A percentile compares a stretch with the other conserved stretches of the same genome.
Conservation (phyloP, 1,284 basidiomycete species). For the Naganishia sp. region DNA sequence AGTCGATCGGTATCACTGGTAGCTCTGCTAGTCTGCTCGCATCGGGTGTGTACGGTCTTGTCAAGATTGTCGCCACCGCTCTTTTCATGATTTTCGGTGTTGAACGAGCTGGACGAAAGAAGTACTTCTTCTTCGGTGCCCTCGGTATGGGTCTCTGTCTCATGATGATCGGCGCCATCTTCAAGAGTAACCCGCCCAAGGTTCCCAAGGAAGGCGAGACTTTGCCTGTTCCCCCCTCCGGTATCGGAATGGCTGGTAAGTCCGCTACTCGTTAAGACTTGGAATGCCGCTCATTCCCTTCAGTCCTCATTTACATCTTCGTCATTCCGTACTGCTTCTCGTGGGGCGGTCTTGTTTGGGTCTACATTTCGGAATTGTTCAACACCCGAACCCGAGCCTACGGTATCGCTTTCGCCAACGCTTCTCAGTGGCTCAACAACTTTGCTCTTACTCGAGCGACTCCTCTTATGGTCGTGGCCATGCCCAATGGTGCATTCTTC, state of each 20-base stretch:
- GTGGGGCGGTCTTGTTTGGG: conserved; percentile 40
- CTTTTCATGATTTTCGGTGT: conserved; percentile 65
- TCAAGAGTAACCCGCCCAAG: conserved; percentile 66
- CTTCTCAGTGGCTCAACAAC: conserved; percentile 78
- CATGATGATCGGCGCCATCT: conserved; percentile 69
- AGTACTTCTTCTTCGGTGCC: conserved; percentile 54
- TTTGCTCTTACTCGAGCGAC: conserved; percentile 57
- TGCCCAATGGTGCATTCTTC: conserved; percentile 48
- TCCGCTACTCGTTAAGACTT: conserved; percentile 42
- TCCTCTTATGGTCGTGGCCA: conserved; percentile 62
- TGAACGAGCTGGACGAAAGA: conserved; percentile 62
- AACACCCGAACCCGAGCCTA: conserved; percentile 76
- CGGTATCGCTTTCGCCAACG: conserved; percentile 69
- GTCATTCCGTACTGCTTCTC: conserved; percentile 55
- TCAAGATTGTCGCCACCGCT: conserved; percentile 70
- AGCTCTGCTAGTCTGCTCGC: conserved; percentile 65
- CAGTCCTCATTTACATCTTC: conserved; percentile 49
- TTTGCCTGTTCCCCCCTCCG: conserved; percentile 28
- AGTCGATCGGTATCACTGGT: conserved; percentile 61
- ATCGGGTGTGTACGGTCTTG: conserved; percentile 77
- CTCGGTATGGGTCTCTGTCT: conserved; percentile 65
- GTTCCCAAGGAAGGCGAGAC: conserved; percentile 37
- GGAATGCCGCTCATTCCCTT: conserved; percentile 26
- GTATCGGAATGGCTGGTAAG: conserved; percentile 50
- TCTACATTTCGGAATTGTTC: conserved; percentile 69